phyloP scores from a whole-genome alignment of 2,329 filamentous ascomycete species.

The Ceratocystis variospora region DNA sequence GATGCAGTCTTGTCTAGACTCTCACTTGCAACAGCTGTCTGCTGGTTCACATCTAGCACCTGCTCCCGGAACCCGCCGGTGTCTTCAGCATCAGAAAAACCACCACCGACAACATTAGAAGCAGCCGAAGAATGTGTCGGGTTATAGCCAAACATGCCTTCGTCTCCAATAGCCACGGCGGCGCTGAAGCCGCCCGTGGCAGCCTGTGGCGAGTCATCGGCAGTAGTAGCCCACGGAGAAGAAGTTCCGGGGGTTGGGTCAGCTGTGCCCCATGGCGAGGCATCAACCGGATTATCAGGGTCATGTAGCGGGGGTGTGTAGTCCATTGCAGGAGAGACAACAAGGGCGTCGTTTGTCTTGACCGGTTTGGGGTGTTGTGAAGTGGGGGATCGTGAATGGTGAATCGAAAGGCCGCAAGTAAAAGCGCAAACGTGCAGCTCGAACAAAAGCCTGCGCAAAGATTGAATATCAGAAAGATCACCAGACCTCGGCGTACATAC shows the following conservation, averaged over 20 bases:
- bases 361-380: not conserved
- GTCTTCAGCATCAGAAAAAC: not conserved
- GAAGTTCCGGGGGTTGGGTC: constrained; percentile 35
- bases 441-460: not conserved
- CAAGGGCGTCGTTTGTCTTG: not conserved
- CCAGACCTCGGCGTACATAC: not conserved
- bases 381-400: not conserved
- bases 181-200: constrained; percentile 26
- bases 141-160: constrained; percentile 9
- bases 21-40: not conserved
- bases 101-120: not conserved
- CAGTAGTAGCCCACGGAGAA: constrained; percentile 39
- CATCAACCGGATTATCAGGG: constrained; percentile 38
- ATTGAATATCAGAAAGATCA: not conserved
- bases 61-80: not conserved
- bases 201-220: constrained; percentile 34
- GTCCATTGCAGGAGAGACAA: constrained; percentile 33
- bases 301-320: constrained; percentile 44
- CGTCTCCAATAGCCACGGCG: constrained; percentile 8
- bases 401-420: not conserved
- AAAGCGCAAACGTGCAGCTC: not conserved
- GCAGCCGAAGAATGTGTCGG: not conserved
- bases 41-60: not conserved
- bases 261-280: constrained; percentile 42
- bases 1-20: not conserved